A percentile compares a stretch with the other conserved stretches of the same genome.
Conservation (phyloP, 2,329 filamentous ascomycete genomes). For the Diaporthe sp. region DNA sequence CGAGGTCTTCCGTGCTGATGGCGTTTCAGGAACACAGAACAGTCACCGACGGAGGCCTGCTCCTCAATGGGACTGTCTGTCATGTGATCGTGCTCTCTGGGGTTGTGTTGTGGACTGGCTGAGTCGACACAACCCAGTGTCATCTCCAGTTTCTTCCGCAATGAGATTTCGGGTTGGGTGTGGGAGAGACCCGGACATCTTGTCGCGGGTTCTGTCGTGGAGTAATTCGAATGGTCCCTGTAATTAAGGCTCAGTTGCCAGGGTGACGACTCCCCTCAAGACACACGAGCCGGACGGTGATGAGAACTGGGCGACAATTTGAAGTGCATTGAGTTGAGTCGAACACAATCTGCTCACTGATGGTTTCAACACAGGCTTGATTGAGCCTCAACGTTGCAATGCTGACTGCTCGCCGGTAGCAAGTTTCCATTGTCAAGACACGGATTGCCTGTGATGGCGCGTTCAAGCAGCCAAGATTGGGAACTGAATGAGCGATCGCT, state of each 20-base stretch:
- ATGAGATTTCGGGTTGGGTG: not conserved
- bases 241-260: too few species aligned
- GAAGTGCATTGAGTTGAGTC: not conserved
- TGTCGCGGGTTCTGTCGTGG: not conserved
- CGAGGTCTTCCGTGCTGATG: not conserved
- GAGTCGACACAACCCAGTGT: not conserved
- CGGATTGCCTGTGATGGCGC: not conserved
- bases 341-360: not conserved
- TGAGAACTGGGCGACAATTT: not conserved
- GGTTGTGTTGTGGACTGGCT: not conserved
- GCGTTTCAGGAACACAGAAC: slow-evolving; percentile 16
- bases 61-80: not conserved
- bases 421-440: not conserved
- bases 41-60: slow-evolving; percentile 16
- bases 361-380: not conserved
- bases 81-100: not conserved
- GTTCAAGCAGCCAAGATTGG: not conserved
- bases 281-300: not conserved
- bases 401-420: not conserved
- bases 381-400: too few species aligned
- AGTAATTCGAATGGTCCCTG: not conserved
- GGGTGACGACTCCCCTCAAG: not conserved
- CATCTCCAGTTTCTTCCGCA: not conserved
- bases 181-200: not conserved
- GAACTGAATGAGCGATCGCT: not conserved